Base-by-base conservation (phyloP, 192 early-diverging fungal species). In the Umbelopsis vinacea region DNA sequence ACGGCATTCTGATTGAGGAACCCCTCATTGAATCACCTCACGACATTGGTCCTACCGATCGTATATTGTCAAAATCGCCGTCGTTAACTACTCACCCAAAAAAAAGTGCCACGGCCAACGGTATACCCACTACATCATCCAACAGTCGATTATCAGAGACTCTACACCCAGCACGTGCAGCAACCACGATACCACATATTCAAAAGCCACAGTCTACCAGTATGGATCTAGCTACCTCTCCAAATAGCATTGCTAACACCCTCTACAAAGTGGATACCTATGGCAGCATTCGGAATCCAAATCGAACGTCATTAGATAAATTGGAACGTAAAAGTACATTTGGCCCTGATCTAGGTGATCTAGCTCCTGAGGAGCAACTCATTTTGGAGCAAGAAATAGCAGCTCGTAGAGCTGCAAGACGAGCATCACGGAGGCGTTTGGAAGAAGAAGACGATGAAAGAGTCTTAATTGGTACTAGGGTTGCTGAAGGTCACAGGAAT, bases 401-500 rank as follows among this genome's bases (percentile, higher is more conserved):
- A 3, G 80, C 82, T 6, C 67, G 80, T 19, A 71, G 80, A 46
- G 79, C 77, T 12, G 78, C 80, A 1, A 67, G 84, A 45, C 77
- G 84, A 45, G 69, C 77, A 66, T 83, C 84, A 15, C 77, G 73
- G 66, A 71, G 70, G 72, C 17, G 69, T 33, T 76, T 71, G 67
- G 78, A 79, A 72, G 77, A 52, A 24, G 74, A 84, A n/a, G 78
- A 77, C 45, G 78, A 82, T 38, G 86, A 85, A 14, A 70, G 74
- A 11, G 81, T 83, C 2, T 19, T 79, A 22, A 84, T 92, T 38
- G 97, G 96, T 23, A 97, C 95, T 0, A 89, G 90, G 43, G 95
- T 99, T 47, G 90, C 91, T 26, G 94, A 97, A 66, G 95, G 92
- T n/a, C 97, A 99, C 80, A 90, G 86, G 17, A 97, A 99, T 81